phyloP scores from a whole-genome alignment of 805 yeast species.

The Torulaspora franciscae region DNA sequence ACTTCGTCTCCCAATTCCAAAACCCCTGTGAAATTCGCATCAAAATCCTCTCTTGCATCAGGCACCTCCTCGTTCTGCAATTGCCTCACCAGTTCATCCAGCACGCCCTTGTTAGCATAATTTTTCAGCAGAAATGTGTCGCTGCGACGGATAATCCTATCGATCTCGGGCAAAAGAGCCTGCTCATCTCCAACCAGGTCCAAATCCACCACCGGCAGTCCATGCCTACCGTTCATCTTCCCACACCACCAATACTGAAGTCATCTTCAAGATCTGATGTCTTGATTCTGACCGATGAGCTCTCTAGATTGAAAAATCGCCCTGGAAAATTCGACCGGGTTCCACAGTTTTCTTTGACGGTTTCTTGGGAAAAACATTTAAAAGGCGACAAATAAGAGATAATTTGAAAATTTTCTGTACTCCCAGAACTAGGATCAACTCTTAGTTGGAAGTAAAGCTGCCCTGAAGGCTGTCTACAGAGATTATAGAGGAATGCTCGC shows the following conservation, averaged over 20 bases:
- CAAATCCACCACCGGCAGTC: slow-evolving; percentile 27
- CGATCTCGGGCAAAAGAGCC: slow-evolving; percentile 24
- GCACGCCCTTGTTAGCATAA: slow-evolving; percentile 25
- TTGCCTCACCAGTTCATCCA: slow-evolving; percentile 15
- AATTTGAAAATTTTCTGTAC: neutral
- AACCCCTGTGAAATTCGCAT: slow-evolving; percentile 29
- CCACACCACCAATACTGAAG: neutral
- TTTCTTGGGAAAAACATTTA: slow-evolving; percentile 5
- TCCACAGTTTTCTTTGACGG: slow-evolving; percentile 4
- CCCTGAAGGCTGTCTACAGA: neutral
- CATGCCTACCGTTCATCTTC: slow-evolving; percentile 4
- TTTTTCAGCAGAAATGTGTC: slow-evolving; percentile 32
- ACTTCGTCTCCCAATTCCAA: slow-evolving; percentile 14
- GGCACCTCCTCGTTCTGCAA: slow-evolving; percentile 11
- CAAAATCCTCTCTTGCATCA: slow-evolving; percentile 21
- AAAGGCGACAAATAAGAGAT: slow-evolving; percentile 3
- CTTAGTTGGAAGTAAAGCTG: slow-evolving; percentile 1
- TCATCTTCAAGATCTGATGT: neutral
- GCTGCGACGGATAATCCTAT: slow-evolving; percentile 17
- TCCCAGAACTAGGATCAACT: neutral
- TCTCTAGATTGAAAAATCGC: slow-evolving; percentile 1
- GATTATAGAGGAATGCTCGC: slow-evolving; percentile 23
- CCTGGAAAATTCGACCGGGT: neutral
- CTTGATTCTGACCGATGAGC: slow-evolving; percentile 1
- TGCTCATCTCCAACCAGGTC: slow-evolving; percentile 25